These are phyloP conservation scores for Amphibolis antarctica DNA, from an alignment of 106 monocot genomes.

Conservation along the genomic window DNA sequence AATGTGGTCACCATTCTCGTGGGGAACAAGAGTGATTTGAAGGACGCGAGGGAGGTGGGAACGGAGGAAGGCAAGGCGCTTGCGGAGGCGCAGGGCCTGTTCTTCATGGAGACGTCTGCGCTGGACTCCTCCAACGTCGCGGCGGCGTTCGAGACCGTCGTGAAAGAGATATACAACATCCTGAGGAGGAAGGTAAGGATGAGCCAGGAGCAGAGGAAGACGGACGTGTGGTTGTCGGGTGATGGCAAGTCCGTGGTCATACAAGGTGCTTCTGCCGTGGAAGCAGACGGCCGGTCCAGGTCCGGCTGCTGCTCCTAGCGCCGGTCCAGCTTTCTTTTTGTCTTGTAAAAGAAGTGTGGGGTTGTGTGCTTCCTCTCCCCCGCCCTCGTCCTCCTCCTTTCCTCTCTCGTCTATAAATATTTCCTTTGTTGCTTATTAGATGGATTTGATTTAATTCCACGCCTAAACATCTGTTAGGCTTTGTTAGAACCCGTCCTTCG, in stretches of 20 bases:
- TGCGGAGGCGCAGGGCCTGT: slow-evolving; percentile 32
- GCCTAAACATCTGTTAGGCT: too few species aligned
- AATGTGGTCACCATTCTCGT: slow-evolving; percentile 37
- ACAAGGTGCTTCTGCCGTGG: slow-evolving; percentile 9
- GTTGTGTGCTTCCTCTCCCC: too few species aligned
- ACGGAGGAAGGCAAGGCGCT: slow-evolving; percentile 33
- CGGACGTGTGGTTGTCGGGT: slow-evolving; percentile 10
- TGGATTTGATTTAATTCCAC: too few species aligned
- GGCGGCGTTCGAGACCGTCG: slow-evolving; percentile 30
- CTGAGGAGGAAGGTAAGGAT: slow-evolving; percentile 22
- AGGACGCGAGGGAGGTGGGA: slow-evolving; percentile 35
- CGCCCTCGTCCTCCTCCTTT: too few species aligned
- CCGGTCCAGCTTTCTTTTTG: too few species aligned
- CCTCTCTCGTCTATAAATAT: too few species aligned
- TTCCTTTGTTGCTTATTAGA: too few species aligned
- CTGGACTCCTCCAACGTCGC: slow-evolving; percentile 32
- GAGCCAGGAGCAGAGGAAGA: slow-evolving; percentile 32
- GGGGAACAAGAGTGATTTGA: slow-evolving; percentile 32
- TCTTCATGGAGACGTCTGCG: slow-evolving; percentile 46
- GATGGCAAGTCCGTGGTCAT: slow-evolving; percentile 26
- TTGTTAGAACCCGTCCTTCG: too few species aligned
- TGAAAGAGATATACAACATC: slow-evolving; percentile 30
- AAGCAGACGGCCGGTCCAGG: slow-evolving; percentile 6
- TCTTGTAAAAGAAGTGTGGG: too few species aligned
- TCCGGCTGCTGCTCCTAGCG: slow-evolving; percentile 30